phyloP scores from a whole-genome alignment of 345 rosid genomes.

The Salix purpurea region DNA sequence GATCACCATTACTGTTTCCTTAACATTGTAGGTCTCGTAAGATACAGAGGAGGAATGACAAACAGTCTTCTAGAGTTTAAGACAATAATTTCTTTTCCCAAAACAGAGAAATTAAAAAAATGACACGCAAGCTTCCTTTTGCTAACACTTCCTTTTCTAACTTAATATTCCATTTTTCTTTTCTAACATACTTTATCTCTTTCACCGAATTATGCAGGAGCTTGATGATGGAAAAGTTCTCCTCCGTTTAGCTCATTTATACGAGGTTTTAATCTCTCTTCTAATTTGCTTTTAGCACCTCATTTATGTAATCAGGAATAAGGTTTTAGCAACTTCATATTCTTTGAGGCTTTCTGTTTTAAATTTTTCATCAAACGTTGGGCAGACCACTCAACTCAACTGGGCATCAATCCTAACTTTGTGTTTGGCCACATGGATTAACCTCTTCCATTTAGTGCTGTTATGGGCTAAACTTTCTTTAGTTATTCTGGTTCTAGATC shows the following conservation, averaged over 20 bases:
- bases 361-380: not conserved
- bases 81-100: not conserved
- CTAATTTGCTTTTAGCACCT: not conserved
- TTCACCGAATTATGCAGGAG: constrained; percentile 43
- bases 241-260: constrained; percentile 83
- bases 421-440: no score
- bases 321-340: not conserved
- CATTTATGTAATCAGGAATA: not conserved
- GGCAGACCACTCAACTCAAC: not conserved
- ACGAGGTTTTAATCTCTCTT: constrained; percentile 51
- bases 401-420: not conserved
- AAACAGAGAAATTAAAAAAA: not conserved
- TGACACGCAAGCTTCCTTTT: not conserved
- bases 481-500: no score
- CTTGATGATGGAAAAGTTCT: constrained; percentile 71
- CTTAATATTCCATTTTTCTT: constrained; percentile 3
- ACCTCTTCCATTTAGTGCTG: no score
- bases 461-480: no score
- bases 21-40: not conserved
- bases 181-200: not conserved
- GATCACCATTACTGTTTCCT: not conserved
- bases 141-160: not conserved
- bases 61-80: not conserved
- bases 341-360: not conserved
- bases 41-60: not conserved